Conservation (phyloP, 306 rosid species). For the Cucumis hystrix region DNA sequence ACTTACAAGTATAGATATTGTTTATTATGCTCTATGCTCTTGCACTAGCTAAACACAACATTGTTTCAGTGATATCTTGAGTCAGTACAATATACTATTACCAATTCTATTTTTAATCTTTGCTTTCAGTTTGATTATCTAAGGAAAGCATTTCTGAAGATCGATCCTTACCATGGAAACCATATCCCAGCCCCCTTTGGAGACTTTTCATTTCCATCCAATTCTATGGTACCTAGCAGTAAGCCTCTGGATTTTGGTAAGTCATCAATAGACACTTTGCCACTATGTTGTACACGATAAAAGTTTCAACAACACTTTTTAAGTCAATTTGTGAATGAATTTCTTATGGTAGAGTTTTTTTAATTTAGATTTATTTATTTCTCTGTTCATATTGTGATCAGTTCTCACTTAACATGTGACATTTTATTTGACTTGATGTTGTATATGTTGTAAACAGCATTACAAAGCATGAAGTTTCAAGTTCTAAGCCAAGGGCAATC, state of each 20-base stretch:
- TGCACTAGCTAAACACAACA: background rate
- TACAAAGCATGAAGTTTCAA: conserved; percentile 40
- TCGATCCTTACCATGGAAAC: conserved; percentile 55
- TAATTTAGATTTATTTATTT: no score
- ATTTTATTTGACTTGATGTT: background rate
- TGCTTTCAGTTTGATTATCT: conserved; percentile 22
- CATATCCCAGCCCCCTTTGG: conserved; percentile 33
- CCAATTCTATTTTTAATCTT: background rate
- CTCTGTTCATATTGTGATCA: background rate
- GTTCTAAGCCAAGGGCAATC: conserved; percentile 53
- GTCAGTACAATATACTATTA: background rate
- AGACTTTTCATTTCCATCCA: conserved; percentile 22
- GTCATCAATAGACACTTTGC: background rate
- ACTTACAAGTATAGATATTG: no score
- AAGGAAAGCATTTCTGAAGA: conserved; percentile 24
- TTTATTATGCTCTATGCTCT: background rate
- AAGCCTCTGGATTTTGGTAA: conserved; percentile 56
- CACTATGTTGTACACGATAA: background rate
- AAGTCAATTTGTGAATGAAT: background rate
- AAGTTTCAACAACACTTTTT: background rate
- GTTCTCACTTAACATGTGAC: background rate
- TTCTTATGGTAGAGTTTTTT: background rate
- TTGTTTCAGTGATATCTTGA: background rate
- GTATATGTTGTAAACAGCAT: conserved; percentile 21
- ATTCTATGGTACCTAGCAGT: conserved; percentile 31